phyloP scores from a whole-genome alignment of 169 alveolate species.

The Cryptosporidium xiaoi region DNA sequence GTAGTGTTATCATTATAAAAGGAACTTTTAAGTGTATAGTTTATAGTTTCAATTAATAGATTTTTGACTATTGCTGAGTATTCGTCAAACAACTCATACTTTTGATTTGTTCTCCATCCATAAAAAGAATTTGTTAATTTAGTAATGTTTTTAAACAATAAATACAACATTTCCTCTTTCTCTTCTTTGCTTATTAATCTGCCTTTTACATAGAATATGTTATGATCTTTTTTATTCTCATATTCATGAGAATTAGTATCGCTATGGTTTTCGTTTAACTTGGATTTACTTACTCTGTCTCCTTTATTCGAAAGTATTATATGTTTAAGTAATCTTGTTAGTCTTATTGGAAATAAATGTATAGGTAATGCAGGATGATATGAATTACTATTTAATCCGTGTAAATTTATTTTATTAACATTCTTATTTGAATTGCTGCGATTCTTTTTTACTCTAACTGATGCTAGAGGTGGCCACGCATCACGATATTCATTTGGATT shows the following conservation, averaged over 20 bases:
- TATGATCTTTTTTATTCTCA: slow-evolving; percentile 5
- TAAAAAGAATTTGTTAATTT: slow-evolving; percentile 39
- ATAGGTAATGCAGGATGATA: slow-evolving; percentile 60
- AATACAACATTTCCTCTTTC: slow-evolving; percentile 45
- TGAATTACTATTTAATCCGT: neutral
- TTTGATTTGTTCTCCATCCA: slow-evolving; percentile 31
- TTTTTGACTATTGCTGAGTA: slow-evolving; percentile 30
- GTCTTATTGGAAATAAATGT: slow-evolving; percentile 39
- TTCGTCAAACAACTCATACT: slow-evolving; percentile 23
- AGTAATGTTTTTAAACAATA: slow-evolving; percentile 46
- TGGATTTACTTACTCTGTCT: neutral
- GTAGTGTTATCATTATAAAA: neutral
- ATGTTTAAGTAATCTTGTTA: slow-evolving; percentile 22
- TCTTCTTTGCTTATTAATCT: slow-evolving; percentile 48
- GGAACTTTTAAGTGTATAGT: slow-evolving; percentile 29
- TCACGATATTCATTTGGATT: slow-evolving; percentile 4
- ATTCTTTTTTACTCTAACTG: neutral
- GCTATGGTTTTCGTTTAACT: neutral
- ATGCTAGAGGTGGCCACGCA: slow-evolving; percentile 56
- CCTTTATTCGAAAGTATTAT: slow-evolving; percentile 45
- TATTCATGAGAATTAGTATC: neutral
- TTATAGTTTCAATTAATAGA: slow-evolving; percentile 21
- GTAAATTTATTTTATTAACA: neutral
- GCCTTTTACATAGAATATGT: slow-evolving; percentile 6
- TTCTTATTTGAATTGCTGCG: neutral